Base-by-base conservation (phyloP, 768 basidiomycete species). In the Cyathus striatus region DNA sequence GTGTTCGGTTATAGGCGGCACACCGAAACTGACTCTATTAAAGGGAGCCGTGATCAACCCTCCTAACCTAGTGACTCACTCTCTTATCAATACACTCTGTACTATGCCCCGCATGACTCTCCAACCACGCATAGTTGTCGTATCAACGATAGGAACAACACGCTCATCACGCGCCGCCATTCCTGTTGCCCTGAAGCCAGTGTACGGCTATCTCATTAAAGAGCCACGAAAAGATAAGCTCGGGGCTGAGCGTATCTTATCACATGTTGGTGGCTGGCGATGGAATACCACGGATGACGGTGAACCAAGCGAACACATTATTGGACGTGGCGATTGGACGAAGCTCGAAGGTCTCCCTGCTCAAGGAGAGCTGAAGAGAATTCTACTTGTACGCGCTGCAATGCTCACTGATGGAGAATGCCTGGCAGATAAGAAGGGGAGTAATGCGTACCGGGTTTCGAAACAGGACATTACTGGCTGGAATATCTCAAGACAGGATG, bases 401-500 rank as follows among this genome's bases (percentile, higher is more conserved):
- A 16, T 43, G 34, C 34, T 43, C 7, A 43, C 10, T 10, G 42
- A 43, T 5, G 42, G 42, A 5, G 33, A 43, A n/a, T 43, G 42
- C 22, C 18, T 43, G 17, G 42, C 42, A n/a, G 42, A 43, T n/a
- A 20, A 43, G 22, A 18, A 12, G 9, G 33, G 14, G n/a, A 6
- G 13, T 5, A 24, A 34, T 9, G 18, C 66, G 0, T 83, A 83
- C 55, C 49, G 63, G 17, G 69, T 68, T 3, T 62, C 54, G 6
- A 72, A 68, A 14, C 64, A 57, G 6, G 65, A 76, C 17, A n/a
- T 75, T 12, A 54, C 54, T 1, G 65, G 64, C 1, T 83, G 66
- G 50, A 69, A 71, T 14, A 53, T 86, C 1, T 80, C 81, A 27
- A 68, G 83, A 53, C 66, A 63, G 51, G 83, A 86, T 53, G 79